Percentiles rank a stretch among this genome's conserved stretches.
phyloP scores from a whole-genome alignment of 2,329 filamentous ascomycete genomes.

The Diaporthe amygdali region DNA sequence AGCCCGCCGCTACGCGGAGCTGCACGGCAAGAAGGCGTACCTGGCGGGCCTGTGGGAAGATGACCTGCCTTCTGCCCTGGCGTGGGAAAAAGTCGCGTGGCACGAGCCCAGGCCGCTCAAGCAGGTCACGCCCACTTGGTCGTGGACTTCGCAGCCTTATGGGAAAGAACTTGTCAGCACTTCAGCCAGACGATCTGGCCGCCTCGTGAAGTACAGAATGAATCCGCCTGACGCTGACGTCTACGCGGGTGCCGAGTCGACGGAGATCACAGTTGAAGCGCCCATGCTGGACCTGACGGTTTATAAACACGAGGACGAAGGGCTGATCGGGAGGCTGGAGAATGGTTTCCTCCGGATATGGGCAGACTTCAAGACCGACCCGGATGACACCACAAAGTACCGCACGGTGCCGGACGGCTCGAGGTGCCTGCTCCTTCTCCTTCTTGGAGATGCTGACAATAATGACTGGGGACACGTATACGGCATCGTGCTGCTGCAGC shows the following conservation, averaged over 20 bases:
- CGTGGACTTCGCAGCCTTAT: neutral
- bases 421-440: neutral
- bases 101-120: neutral
- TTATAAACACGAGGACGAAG: neutral
- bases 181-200: neutral
- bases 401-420: neutral
- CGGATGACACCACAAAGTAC: neutral
- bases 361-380: neutral
- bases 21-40: neutral
- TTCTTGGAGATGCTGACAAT: neutral
- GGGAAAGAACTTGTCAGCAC: no score
- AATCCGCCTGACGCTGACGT: neutral
- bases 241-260: neutral
- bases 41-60: neutral
- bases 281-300: neutral
- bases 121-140: neutral
- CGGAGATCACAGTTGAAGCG: neutral
- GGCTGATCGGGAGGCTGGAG: neutral
- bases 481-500: neutral
- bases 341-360: neutral
- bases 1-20: neutral
- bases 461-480: no score
- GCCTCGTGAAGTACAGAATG: neutral
- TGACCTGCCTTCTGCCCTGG: neutral
- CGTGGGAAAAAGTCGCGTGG: neutral